Base-by-base conservation (phyloP, 345 rosid species). In the Citrus trifoliata region DNA sequence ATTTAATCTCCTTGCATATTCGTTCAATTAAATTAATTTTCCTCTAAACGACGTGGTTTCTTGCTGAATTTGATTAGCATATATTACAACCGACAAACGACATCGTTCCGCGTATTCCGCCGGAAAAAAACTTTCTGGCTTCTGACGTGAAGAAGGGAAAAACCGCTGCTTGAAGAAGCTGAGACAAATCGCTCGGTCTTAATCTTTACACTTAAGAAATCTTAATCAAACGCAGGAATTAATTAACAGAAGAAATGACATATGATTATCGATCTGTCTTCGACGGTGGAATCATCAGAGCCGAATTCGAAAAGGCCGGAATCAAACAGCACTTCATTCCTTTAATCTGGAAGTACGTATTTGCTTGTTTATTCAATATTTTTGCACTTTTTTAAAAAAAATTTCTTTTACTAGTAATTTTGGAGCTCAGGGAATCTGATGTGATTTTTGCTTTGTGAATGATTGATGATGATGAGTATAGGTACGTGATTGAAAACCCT, bases 401-500 rank as follows among this genome's bases (percentile, higher is more conserved):
- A 46, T 10, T 22, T 38, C 1, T 21, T 32, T 1, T 64, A 56
- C 10, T 64, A 32, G 1, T 25, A 64, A 30, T 24, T n/a, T 10
- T 37, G 8, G 40, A 8, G 30, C 8, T 24, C 51, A 8, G 73
- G 33, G 58, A 42, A 38, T 30, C 16, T 71, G n/a, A 42, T 46
- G 27, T 76, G 32, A 25, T 21, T 22, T 60, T 0, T 30, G 51
- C 46, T 74, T 12, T 77, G 58, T 53, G 58, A 53, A 18, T 53
- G 22, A 18, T 59, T 2, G 27, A 74, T 18, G 28, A 25, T 46
- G 80, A 22, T 69, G 32, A 35, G 16, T 58, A 40, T 76, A 91
- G 93, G 84, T 69, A 81, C 70, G 97, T 88, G 81, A 73, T 90
- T 30, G 93, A 88, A 79, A 93, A 93, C 84, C 98, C 98, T 73